A percentile compares a stretch with the other conserved stretches of the same genome.
Conservation (phyloP, 169 alveolate genomes). For the Babesia divergens region DNA sequence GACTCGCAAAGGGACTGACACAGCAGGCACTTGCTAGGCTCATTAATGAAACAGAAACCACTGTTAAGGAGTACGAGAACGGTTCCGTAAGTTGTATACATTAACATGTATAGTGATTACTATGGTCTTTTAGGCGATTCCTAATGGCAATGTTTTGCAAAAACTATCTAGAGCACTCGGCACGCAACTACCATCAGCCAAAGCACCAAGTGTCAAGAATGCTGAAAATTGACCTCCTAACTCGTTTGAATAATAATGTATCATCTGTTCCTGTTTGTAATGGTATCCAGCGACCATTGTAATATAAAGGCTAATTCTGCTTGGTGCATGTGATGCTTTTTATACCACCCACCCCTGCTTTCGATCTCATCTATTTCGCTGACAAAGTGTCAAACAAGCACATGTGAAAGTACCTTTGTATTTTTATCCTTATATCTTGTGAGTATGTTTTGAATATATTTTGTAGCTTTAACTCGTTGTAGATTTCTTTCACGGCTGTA, state of each 20-base stretch:
- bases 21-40: slow-evolving; percentile 68
- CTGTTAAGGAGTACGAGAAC: slow-evolving; percentile 73
- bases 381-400: background rate
- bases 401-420: slow-evolving; percentile 22
- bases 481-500: slow-evolving; percentile 58
- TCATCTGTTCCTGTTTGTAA: slow-evolving; percentile 29
- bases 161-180: slow-evolving; percentile 71
- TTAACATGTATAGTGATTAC: background rate
- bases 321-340: background rate
- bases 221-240: background rate
- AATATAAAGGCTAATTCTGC: slow-evolving; percentile 25
- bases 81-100: slow-evolving; percentile 57
- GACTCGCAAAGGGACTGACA: slow-evolving; percentile 61
- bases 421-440: slow-evolving; percentile 59
- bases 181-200: slow-evolving; percentile 69
- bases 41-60: slow-evolving; percentile 67
- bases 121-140: slow-evolving; percentile 60
- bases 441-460: slow-evolving; percentile 53
- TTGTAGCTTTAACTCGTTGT: slow-evolving; percentile 63
- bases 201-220: slow-evolving; percentile 52
- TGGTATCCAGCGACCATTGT: slow-evolving; percentile 44
- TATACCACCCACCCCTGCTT: slow-evolving; percentile 12
- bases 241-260: background rate
- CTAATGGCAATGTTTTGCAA: slow-evolving; percentile 70
- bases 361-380: slow-evolving; percentile 17